Evolutionary conservation across 805 yeast genomes (phyloP).

Genomic region (Kluyveromyces starmeri): DNA sequence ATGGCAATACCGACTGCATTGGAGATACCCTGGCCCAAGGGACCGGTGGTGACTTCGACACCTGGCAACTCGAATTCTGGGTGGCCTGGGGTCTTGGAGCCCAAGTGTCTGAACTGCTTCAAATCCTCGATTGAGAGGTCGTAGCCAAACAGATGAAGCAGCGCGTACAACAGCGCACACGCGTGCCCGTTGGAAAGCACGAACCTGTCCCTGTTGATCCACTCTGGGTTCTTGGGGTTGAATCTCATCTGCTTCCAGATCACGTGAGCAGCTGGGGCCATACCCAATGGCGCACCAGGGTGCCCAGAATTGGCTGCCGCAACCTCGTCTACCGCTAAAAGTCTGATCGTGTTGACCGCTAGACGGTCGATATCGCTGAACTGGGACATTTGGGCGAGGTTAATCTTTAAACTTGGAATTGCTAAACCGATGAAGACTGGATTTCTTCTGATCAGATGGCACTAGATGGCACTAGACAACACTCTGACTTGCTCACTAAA

Average conservation of each 20-base stretch:
- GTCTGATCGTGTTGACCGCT: constrained; percentile 82
- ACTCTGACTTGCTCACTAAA: no score
- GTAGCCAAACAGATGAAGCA: constrained; percentile 82
- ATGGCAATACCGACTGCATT: constrained; percentile 96
- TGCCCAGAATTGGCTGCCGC: constrained; percentile 91
- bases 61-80: constrained; percentile 92
- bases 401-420: no score
- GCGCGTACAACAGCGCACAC: constrained; percentile 76
- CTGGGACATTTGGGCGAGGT: constrained; percentile 31
- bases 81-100: constrained; percentile 94
- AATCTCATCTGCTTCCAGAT: constrained; percentile 67
- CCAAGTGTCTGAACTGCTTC: constrained; percentile 80
- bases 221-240: constrained; percentile 85
- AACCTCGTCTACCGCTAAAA: constrained; percentile 80
- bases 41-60: constrained; percentile 96
- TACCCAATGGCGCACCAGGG: constrained; percentile 98
- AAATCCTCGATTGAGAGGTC: constrained; percentile 69
- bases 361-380: constrained; percentile 54
- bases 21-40: constrained; percentile 95
- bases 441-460: no score
- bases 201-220: constrained; percentile 94
- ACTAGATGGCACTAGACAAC: no score
- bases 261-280: constrained; percentile 92
- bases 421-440: no score
- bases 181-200: constrained; percentile 96